A percentile compares a stretch with the other conserved stretches of the same genome.
Evolutionary conservation across 805 yeast genomes (phyloP).

Genomic region (Candida maesae): DNA sequence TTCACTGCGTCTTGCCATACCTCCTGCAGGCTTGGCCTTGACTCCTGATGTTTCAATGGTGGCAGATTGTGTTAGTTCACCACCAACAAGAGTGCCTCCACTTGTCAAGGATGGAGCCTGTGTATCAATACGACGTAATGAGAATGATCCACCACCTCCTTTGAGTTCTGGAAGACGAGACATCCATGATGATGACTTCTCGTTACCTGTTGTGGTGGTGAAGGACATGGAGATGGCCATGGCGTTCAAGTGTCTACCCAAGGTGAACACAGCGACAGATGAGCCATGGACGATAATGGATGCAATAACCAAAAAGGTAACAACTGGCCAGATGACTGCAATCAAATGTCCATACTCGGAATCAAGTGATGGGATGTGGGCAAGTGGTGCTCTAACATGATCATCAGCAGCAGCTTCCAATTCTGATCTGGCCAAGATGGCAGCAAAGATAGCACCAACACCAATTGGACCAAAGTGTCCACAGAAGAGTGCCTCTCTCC

Average conservation of each 20-base stretch:
- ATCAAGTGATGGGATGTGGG: constrained; percentile 37
- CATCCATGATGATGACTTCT: constrained; percentile 69
- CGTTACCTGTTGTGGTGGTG: constrained; percentile 59
- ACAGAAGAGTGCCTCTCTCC: constrained; percentile 93
- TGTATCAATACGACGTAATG: constrained; percentile 81
- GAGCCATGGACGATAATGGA: constrained; percentile 91
- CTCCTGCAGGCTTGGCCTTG: constrained; percentile 71
- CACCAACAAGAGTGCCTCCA: constrained; percentile 13
- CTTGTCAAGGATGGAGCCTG: constrained; percentile 32
- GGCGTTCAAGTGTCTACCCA: constrained; percentile 82
- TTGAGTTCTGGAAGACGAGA: constrained; percentile 71
- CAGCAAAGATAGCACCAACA: constrained; percentile 80
- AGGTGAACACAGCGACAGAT: constrained; percentile 60
- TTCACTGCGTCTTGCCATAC: constrained; percentile 51
- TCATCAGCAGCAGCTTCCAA: constrained; percentile 50
- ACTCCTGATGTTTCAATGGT: constrained; percentile 61
- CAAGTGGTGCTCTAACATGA: constrained; percentile 54
- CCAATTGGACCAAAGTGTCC: constrained; percentile 98
- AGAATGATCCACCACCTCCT: constrained; percentile 64
- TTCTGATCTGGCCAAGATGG: constrained; percentile 71
- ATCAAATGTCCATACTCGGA: constrained; percentile 15
- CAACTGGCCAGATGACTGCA: constrained; percentile 74
- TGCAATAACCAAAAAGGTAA: constrained; percentile 72
- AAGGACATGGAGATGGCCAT: constrained; percentile 77
- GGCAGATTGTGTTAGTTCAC: constrained; percentile 30